These are phyloP conservation scores for Nasturtium officinale DNA, from an alignment of 345 rosid genomes.

Conservation along the genomic window DNA sequence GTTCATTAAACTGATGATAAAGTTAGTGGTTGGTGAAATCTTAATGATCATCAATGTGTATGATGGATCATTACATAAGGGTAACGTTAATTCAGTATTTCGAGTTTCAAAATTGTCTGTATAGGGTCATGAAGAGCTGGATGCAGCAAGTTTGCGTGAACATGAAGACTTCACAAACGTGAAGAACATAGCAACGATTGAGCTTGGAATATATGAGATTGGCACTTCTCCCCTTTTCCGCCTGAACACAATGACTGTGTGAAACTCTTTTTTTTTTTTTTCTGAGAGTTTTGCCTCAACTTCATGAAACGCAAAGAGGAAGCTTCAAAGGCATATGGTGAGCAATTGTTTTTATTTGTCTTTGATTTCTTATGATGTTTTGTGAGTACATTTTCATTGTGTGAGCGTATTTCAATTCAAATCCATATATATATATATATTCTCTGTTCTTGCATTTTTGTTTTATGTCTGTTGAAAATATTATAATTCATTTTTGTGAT, in stretches of 20 bases:
- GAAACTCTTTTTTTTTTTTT: conserved; percentile 94
- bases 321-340: conserved; percentile 99
- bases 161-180: conserved; percentile 99
- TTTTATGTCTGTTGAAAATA: background rate
- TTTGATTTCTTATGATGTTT: conserved; percentile 2
- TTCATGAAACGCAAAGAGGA: conserved; percentile 98
- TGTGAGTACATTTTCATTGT: no score
- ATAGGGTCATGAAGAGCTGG: conserved; percentile 99
- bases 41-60: conserved; percentile 8
- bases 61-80: background rate
- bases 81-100: background rate
- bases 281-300: conserved; percentile 98
- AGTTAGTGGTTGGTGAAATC: background rate
- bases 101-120: conserved; percentile 1
- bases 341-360: conserved; percentile 36
- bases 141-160: conserved; percentile 99
- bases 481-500: no score
- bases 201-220: conserved; percentile 99
- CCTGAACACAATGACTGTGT: conserved; percentile 93
- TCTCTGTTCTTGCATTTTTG: background rate
- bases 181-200: conserved; percentile 94
- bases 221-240: conserved; percentile 99
- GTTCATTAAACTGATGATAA: conserved; percentile 82
- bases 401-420: no score
- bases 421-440: no score